Conservation (phyloP, 768 basidiomycete genomes). For the Steccherinum ochraceum region DNA sequence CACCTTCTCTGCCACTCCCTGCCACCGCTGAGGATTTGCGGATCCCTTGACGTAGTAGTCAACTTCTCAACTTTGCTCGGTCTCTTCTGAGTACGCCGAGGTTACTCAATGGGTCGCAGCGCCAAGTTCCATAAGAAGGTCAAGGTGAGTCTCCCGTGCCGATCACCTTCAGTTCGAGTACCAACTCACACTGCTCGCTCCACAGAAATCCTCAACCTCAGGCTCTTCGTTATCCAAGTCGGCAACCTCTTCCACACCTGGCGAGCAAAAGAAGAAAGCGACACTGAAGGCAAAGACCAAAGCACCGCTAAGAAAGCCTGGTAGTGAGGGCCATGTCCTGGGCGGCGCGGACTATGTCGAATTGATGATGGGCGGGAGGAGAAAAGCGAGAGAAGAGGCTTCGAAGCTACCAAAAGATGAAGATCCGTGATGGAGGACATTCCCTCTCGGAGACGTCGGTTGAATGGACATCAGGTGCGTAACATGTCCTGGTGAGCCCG, state of each 20-base stretch:
- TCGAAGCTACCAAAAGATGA: slow-evolving; percentile 42
- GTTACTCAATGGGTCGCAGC: slow-evolving; percentile 8
- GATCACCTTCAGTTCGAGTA: slow-evolving; percentile 6
- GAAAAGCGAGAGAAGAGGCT: slow-evolving; percentile 62
- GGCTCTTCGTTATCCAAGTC: not conserved
- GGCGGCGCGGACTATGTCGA: slow-evolving; percentile 76
- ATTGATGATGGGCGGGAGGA: slow-evolving; percentile 64
- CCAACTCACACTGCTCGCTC: not conserved
- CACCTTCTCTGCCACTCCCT: not conserved
- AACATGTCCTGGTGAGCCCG: not conserved
- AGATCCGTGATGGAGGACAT: not conserved
- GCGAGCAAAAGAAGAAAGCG: slow-evolving; percentile 39
- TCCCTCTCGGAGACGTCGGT: too few species aligned
- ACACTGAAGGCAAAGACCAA: slow-evolving; percentile 39
- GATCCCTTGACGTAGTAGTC: not conserved
- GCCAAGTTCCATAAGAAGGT: slow-evolving; percentile 14
- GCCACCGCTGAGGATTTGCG: too few species aligned
- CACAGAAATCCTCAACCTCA: slow-evolving; percentile 3
- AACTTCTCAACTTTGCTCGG: not conserved
- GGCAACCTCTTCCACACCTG: slow-evolving; percentile 16
- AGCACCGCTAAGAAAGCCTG: slow-evolving; percentile 19
- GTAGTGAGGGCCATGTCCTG: slow-evolving; percentile 39
- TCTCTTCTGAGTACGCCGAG: not conserved
- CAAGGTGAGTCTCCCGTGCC: not conserved
- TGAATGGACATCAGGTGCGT: too few species aligned